Conservation (phyloP, 441 rosid species). For the Gossypium davidsonii region DNA sequence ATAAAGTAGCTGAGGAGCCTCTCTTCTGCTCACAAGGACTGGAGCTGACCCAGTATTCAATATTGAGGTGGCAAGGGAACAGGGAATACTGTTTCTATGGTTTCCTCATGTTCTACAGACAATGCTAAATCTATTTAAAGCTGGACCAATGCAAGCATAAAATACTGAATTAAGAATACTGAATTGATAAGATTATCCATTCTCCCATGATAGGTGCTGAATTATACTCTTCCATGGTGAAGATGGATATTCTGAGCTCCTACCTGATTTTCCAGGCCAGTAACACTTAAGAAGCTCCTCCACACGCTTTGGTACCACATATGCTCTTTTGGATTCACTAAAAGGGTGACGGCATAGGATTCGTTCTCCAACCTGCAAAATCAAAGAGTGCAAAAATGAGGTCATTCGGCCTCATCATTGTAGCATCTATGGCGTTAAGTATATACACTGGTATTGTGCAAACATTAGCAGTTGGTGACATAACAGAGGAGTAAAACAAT, state of each 20-base stretch:
- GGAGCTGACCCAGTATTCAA: not conserved
- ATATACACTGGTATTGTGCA: not conserved
- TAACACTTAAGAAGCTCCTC: constrained; percentile 88
- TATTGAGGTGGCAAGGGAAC: not conserved
- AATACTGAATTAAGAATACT: not conserved
- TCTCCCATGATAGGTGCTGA: not conserved
- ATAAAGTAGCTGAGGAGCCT: not conserved
- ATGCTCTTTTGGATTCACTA: constrained; percentile 89
- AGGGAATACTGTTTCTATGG: not conserved
- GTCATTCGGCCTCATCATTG: not conserved
- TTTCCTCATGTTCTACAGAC: not conserved
- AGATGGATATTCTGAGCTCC: constrained; percentile 9
- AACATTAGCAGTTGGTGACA: not conserved
- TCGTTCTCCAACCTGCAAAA: constrained; percentile 70
- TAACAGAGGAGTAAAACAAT: constrained; percentile 1
- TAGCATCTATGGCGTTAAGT: not conserved
- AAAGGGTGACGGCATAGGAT: constrained; percentile 88
- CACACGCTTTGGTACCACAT: constrained; percentile 79
- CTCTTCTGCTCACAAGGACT: not conserved
- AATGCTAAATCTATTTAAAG: not conserved
- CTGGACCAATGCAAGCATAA: not conserved
- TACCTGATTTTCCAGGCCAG: constrained; percentile 92
- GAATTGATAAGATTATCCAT: not conserved
- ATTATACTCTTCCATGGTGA: not conserved
- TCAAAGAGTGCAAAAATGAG: constrained; percentile 5